phyloP scores from a whole-genome alignment of 2,329 filamentous ascomycete genomes.

The Fusarium nurragi region DNA sequence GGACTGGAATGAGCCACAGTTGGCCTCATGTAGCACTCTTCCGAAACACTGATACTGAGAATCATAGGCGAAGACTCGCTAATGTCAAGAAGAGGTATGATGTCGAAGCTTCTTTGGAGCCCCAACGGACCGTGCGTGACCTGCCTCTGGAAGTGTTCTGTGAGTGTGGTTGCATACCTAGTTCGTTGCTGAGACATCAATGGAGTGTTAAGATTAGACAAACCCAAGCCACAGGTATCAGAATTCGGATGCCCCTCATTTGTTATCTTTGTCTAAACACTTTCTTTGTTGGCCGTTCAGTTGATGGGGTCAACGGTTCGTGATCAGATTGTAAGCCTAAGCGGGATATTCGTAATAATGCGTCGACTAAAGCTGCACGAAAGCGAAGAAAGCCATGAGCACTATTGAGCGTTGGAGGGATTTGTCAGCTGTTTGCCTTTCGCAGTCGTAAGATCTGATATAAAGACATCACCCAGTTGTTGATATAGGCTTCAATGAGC shows the following conservation, averaged over 20 bases:
- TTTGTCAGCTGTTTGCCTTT: constrained; percentile 15
- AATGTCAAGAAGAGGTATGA: constrained; percentile 16
- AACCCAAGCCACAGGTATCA: constrained; percentile 24
- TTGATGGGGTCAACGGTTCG: not conserved
- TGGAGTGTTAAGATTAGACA: constrained; percentile 10
- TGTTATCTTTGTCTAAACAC: constrained; percentile 8
- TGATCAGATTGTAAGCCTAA: not conserved
- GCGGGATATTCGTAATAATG: not conserved
- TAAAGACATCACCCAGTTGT: constrained; percentile 7
- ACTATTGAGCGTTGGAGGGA: constrained; percentile 24
- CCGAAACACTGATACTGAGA: constrained; percentile 3
- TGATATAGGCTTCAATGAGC: constrained; percentile 18
- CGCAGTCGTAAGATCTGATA: constrained; percentile 34
- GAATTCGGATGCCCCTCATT: constrained; percentile 4
- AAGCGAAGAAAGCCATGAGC: not conserved
- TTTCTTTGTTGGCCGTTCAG: constrained; percentile 2
- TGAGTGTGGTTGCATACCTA: not conserved
- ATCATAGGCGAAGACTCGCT: not conserved
- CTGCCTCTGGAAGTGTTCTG: constrained; percentile 34
- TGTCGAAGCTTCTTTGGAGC: constrained; percentile 15
- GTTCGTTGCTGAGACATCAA: constrained; percentile 9
- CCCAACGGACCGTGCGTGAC: constrained; percentile 25
- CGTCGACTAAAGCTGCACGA: constrained; percentile 1
- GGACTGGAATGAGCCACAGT: constrained; percentile 33
- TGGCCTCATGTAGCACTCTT: constrained; percentile 2